Conservation (phyloP, 2,329 filamentous ascomycete genomes). For the Fusarium annulatum region DNA sequence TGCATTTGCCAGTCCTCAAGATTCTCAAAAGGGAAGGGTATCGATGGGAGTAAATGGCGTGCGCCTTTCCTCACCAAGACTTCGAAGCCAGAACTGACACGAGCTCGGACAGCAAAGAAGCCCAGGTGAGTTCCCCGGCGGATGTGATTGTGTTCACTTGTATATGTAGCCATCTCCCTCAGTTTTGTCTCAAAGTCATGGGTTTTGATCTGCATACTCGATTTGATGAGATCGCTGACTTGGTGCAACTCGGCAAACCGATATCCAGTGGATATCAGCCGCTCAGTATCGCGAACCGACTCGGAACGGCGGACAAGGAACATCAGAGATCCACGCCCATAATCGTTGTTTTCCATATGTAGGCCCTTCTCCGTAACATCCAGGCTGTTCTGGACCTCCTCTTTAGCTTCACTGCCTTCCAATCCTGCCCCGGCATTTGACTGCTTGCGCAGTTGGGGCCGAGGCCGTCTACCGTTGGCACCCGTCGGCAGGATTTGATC, state of each 20-base stretch:
- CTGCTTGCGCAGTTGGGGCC: slow-evolving; percentile 29
- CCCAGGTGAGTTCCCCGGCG: slow-evolving; percentile 67
- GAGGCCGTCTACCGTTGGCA: slow-evolving; percentile 43
- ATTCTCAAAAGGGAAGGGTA: slow-evolving; percentile 62
- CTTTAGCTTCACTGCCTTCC: slow-evolving; percentile 17
- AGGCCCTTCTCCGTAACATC: slow-evolving; percentile 57
- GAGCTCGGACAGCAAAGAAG: slow-evolving; percentile 67
- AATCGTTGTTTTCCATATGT: slow-evolving; percentile 47
- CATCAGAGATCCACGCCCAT: slow-evolving; percentile 81
- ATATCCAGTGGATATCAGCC: slow-evolving; percentile 77
- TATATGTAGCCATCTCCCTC: slow-evolving; percentile 71
- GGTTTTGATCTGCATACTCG: slow-evolving; percentile 78
- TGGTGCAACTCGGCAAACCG: slow-evolving; percentile 79
- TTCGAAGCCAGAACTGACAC: slow-evolving; percentile 68
- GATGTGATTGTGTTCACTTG: slow-evolving; percentile 57
- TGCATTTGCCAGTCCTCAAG: slow-evolving; percentile 67
- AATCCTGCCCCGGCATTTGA: slow-evolving; percentile 17
- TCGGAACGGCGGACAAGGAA: slow-evolving; percentile 77
- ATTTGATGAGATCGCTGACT: slow-evolving; percentile 74
- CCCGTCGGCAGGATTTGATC: slow-evolving; percentile 80
- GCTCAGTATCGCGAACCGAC: slow-evolving; percentile 67
- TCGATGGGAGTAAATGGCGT: slow-evolving; percentile 70
- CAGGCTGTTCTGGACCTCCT: slow-evolving; percentile 43
- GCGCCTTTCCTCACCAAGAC: slow-evolving; percentile 68
- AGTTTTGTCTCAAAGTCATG: slow-evolving; percentile 71